phyloP scores from a whole-genome alignment of 2,329 filamentous ascomycete genomes.

The Hypoxylon sp. region DNA sequence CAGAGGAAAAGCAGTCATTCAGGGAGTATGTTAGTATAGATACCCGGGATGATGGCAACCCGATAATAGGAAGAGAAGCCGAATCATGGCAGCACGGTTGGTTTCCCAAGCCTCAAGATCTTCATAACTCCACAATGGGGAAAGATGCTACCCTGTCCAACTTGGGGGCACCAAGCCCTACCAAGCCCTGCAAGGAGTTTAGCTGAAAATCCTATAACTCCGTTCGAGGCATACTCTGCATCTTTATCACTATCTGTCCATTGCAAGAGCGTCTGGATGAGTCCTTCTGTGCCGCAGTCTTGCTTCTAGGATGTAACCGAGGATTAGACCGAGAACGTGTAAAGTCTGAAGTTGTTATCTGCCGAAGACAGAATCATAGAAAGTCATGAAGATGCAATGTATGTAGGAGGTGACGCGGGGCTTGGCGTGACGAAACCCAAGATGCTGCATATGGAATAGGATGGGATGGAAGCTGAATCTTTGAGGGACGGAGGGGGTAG shows the following conservation, averaged over 20 bases:
- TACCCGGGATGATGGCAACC: constrained; percentile 5
- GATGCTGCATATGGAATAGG: not conserved
- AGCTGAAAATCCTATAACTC: constrained; percentile 30
- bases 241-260: not conserved
- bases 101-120: constrained; percentile 38
- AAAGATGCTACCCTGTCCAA: constrained; percentile 14
- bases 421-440: constrained; percentile 21
- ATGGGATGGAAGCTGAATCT: constrained; percentile 4
- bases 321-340: constrained; percentile 15
- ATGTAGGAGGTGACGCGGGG: constrained; percentile 13
- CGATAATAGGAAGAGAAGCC: constrained; percentile 15
- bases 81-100: constrained; percentile 25
- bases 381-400: constrained; percentile 14
- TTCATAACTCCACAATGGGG: constrained; percentile 34
- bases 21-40: not conserved
- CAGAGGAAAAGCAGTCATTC: not conserved
- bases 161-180: constrained; percentile 32
- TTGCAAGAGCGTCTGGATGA: not conserved
- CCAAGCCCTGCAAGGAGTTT: constrained; percentile 19
- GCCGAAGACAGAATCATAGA: not conserved
- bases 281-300: constrained; percentile 19
- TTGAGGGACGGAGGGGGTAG: not conserved
- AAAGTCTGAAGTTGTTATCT: not conserved
- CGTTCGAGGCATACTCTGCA: constrained; percentile 13
- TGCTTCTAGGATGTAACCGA: constrained; percentile 24